Percentiles rank a stretch among this genome's conserved stretches.
These are phyloP conservation scores for Quillaja saponaria DNA, from an alignment of 306 rosid genomes.

Conservation along the genomic window DNA sequence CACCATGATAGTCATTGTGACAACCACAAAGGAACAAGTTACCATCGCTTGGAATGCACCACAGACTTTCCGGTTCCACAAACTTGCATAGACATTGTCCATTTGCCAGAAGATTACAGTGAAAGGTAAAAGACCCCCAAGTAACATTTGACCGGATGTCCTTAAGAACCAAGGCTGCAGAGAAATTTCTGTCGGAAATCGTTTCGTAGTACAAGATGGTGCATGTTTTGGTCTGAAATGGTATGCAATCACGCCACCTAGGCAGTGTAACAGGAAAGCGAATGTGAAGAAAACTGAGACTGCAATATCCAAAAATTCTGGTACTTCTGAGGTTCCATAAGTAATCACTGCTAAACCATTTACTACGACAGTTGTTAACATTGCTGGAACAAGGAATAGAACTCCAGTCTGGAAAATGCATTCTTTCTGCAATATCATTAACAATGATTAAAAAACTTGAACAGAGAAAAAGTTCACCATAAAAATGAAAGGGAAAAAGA, in stretches of 20 bases:
- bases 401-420: conserved; percentile 27
- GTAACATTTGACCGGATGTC: conserved; percentile 28
- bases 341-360: background rate
- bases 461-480: background rate
- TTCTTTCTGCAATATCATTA: conserved; percentile 25
- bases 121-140: conserved; percentile 25
- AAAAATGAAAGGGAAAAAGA: background rate
- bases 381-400: conserved; percentile 18
- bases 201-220: background rate
- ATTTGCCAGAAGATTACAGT: background rate
- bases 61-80: conserved; percentile 33
- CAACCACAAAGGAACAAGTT: background rate
- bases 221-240: background rate
- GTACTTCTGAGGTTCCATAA: background rate
- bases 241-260: background rate
- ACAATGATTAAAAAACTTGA: background rate
- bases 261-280: background rate
- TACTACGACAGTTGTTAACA: conserved; percentile 1
- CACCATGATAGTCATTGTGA: background rate
- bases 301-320: background rate
- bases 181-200: background rate
- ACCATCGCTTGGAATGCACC: too few relatives aligned
- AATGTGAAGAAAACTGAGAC: background rate
- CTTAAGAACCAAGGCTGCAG: conserved; percentile 22
- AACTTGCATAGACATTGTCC: conserved; percentile 38